Evolutionary conservation across 345 rosid species (phyloP).

Genomic region (Populus pruinosa): DNA sequence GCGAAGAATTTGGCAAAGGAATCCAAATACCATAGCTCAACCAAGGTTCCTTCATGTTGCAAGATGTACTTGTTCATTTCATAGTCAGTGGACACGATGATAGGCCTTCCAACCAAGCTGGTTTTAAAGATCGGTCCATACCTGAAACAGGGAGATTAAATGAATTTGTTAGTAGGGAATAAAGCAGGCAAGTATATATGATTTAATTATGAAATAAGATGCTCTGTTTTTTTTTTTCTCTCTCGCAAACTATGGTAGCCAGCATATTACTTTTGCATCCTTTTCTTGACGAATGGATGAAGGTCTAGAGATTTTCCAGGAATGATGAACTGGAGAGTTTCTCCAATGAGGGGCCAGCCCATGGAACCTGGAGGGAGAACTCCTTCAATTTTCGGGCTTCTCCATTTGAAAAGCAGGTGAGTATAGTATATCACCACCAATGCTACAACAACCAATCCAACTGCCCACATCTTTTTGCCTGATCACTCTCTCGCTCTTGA

Average conservation of each 20-base stretch:
- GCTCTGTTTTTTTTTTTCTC: not conserved
- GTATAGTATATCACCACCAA: not conserved
- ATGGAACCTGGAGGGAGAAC: not conserved
- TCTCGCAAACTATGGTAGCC: not conserved
- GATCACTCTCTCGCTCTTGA: not conserved
- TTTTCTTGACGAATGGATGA: not conserved
- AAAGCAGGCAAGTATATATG: not conserved
- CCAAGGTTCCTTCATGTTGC: conserved; percentile 17
- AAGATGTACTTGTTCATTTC: conserved; percentile 17
- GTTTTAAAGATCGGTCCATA: conserved; percentile 21
- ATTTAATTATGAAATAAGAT: not conserved
- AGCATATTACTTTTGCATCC: not conserved
- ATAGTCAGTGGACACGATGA: conserved; percentile 26
- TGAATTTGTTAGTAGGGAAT: not conserved
- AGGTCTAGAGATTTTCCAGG: too few species aligned
- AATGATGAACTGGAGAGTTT: too few species aligned
- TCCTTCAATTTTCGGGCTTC: not conserved
- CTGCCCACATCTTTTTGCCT: not conserved
- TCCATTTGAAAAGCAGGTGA: not conserved
- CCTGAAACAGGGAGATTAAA: not conserved
- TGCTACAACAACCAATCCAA: not conserved
- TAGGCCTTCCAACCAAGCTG: not conserved
- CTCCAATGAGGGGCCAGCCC: too few species aligned
- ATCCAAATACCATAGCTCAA: conserved; percentile 13
- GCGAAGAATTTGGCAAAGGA: conserved; percentile 15